Conservation (phyloP, 306 rosid species). For the Nissolia schottii region DNA sequence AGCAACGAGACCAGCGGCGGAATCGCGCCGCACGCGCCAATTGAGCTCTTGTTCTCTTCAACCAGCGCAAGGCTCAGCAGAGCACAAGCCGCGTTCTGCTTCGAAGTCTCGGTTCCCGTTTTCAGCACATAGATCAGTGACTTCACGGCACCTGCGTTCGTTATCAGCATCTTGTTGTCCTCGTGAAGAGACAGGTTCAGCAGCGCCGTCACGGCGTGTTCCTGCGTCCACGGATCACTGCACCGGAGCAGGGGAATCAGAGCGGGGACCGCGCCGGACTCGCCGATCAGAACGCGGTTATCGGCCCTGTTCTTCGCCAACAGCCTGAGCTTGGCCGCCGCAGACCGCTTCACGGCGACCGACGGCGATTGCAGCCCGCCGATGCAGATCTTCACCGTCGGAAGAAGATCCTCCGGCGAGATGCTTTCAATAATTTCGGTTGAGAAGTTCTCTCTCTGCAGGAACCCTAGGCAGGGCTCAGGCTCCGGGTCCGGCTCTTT, state of each 20-base stretch:
- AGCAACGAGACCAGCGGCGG: constrained; percentile 77
- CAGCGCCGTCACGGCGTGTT: constrained; percentile 88
- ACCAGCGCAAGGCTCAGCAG: constrained; percentile 71
- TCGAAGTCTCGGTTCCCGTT: constrained; percentile 85
- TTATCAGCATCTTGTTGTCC: constrained; percentile 62
- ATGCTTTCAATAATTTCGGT: constrained; percentile 80
- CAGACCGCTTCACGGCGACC: constrained; percentile 76
- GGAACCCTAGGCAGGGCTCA: constrained; percentile 68
- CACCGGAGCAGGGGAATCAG: constrained; percentile 85
- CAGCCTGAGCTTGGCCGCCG: constrained; percentile 87
- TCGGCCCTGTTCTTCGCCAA: constrained; percentile 91
- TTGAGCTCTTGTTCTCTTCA: constrained; percentile 81
- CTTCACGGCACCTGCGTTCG: constrained; percentile 81
- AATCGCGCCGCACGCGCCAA: constrained; percentile 87
- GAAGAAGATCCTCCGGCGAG: constrained; percentile 91
- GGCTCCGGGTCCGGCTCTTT: constrained; percentile 22
- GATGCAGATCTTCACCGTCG: constrained; percentile 88
- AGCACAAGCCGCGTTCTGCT: constrained; percentile 97
- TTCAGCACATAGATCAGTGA: constrained; percentile 80
- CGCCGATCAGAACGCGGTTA: constrained; percentile 75
- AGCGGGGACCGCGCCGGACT: constrained; percentile 86
- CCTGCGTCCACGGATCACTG: constrained; percentile 90
- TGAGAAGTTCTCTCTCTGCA: constrained; percentile 66
- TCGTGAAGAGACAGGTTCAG: constrained; percentile 82
- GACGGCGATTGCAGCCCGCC: constrained; percentile 75